Conservation (phyloP, 306 rosid species). For the Oxytropis ochrocephala region DNA sequence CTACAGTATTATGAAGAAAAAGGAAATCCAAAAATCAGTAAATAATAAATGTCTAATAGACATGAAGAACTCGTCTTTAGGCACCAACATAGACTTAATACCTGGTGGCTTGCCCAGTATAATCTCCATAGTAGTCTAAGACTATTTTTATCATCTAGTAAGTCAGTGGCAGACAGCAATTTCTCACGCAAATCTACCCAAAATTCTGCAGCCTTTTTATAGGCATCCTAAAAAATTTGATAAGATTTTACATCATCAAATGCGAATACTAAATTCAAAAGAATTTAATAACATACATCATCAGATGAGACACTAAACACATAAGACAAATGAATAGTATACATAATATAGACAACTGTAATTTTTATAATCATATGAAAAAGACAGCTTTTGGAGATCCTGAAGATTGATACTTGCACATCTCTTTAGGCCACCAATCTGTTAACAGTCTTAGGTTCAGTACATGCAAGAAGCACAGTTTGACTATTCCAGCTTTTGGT, state of each 20-base stretch:
- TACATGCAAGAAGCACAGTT: too few relatives aligned
- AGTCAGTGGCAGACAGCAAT: slow-evolving; percentile 53
- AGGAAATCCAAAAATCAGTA: neutral
- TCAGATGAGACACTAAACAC: neutral
- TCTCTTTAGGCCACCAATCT: neutral
- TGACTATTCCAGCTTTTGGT: too few relatives aligned
- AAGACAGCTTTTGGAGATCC: neutral
- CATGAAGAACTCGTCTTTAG: neutral
- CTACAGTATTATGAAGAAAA: slow-evolving; percentile 46
- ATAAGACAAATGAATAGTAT: neutral
- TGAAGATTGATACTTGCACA: neutral
- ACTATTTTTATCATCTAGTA: slow-evolving; percentile 59
- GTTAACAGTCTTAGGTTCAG: too few relatives aligned
- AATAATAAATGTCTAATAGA: slow-evolving; percentile 1
- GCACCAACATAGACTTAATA: slow-evolving; percentile 16
- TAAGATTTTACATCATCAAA: neutral
- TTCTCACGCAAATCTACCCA: slow-evolving; percentile 85
- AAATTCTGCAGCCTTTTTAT: slow-evolving; percentile 78
- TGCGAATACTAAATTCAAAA: neutral
- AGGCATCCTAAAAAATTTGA: slow-evolving; percentile 48
- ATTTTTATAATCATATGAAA: neutral
- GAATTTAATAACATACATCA: neutral
- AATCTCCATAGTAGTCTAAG: slow-evolving; percentile 83
- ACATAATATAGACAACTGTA: neutral
- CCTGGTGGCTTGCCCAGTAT: slow-evolving; percentile 99